A percentile compares a stretch with the other conserved stretches of the same genome.
These are phyloP conservation scores for Kwoniella sp. DNA, from an alignment of 768 basidiomycete species.

Conservation along the genomic window DNA sequence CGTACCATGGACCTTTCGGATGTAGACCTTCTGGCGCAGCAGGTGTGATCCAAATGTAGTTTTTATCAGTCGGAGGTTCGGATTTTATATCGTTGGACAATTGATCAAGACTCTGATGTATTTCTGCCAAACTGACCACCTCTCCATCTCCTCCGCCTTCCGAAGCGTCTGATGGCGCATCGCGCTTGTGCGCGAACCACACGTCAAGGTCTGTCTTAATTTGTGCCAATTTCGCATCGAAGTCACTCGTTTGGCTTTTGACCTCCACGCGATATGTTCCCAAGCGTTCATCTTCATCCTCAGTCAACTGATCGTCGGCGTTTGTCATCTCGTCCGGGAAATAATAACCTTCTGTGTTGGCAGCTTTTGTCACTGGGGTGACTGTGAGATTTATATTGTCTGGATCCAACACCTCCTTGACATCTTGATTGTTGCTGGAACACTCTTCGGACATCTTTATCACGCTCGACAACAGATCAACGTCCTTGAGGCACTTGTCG, in stretches of 20 bases:
- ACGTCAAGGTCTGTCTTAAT: too few species aligned
- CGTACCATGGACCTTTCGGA: neutral
- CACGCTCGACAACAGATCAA: neutral
- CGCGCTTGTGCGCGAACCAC: too few species aligned
- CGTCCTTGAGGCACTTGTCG: neutral
- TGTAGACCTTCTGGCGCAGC: neutral
- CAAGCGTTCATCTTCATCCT: neutral
- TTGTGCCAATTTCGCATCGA: too few species aligned
- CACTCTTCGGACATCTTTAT: neutral
- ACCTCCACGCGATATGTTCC: neutral
- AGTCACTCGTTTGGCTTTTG: too few species aligned
- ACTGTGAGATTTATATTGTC: neutral
- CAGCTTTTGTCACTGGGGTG: neutral
- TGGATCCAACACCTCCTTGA: neutral
- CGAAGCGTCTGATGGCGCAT: too few species aligned
- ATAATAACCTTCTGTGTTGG: neutral
- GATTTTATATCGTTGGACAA: too few species aligned
- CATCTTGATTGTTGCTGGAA: neutral
- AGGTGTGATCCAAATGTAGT: neutral
- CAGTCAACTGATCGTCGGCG: neutral
- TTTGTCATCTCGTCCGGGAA: neutral
- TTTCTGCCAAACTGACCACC: too few species aligned
- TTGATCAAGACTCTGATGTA: too few species aligned
- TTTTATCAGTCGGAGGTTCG: too few species aligned
- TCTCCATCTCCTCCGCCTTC: too few species aligned